A percentile compares a stretch with the other conserved stretches of the same genome.
These are phyloP conservation scores for Endocalyx cinctus DNA, from an alignment of 2,329 filamentous ascomycete genomes.

Conservation along the genomic window DNA sequence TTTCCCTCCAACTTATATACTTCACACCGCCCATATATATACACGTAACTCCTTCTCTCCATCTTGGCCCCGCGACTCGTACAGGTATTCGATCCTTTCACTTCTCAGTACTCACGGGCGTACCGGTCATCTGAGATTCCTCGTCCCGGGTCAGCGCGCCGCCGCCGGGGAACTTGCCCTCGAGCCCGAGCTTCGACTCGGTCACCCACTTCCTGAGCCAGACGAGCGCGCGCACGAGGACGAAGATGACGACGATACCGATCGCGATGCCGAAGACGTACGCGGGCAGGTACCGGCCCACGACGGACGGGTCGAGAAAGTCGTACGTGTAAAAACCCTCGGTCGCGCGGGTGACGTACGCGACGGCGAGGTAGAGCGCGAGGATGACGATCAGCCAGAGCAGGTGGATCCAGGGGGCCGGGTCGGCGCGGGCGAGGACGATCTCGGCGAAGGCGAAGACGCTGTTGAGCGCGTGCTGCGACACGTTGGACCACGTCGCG, in stretches of 20 bases:
- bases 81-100: no score
- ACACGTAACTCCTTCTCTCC: no score
- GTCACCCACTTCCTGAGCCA: slow-evolving; percentile 36
- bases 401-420: slow-evolving; percentile 58
- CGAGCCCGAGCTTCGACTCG: slow-evolving; percentile 20
- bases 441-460: slow-evolving; percentile 74
- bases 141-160: no score
- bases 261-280: slow-evolving; percentile 51
- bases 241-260: slow-evolving; percentile 39
- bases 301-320: slow-evolving; percentile 62
- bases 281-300: slow-evolving; percentile 54
- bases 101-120: no score
- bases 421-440: slow-evolving; percentile 59
- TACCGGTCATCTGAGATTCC: no score
- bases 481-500: slow-evolving; percentile 61
- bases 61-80: no score
- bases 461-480: slow-evolving; percentile 71
- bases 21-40: no score
- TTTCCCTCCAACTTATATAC: no score
- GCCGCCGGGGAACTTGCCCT: slow-evolving; percentile 16
- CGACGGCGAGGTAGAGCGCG: slow-evolving; percentile 66
- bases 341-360: slow-evolving; percentile 66
- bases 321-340: slow-evolving; percentile 72
- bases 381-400: slow-evolving; percentile 65
- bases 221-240: slow-evolving; percentile 34